Percentiles rank a stretch among this genome's conserved stretches.
Conservation (phyloP, 1,284 basidiomycete genomes). For the Anthracocystis panici-leucophaei region DNA sequence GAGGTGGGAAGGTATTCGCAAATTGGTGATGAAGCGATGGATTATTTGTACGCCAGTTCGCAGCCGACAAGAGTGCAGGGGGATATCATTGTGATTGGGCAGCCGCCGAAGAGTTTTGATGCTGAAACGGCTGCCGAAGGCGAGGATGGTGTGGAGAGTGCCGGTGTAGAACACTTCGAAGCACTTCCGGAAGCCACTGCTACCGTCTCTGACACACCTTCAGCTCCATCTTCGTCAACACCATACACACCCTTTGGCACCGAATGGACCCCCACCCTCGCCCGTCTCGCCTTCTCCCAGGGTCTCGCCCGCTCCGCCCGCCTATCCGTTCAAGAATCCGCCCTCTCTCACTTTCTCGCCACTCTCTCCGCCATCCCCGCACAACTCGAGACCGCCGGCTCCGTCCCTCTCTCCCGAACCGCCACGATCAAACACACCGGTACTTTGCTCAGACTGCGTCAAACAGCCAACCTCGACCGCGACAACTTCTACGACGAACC, state of each 20-base stretch:
- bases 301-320: constrained; percentile 67
- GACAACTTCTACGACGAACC: constrained; percentile 69
- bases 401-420: constrained; percentile 62
- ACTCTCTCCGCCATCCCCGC: constrained; percentile 54
- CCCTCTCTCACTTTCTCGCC: constrained; percentile 56
- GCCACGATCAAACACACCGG: constrained; percentile 66
- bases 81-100: constrained; percentile 66
- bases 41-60: constrained; percentile 56
- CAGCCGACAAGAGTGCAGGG: constrained; percentile 64
- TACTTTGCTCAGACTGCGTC: constrained; percentile 62
- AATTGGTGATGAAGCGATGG: constrained; percentile 68
- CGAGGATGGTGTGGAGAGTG: not conserved
- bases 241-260: constrained; percentile 35
- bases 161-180: constrained; percentile 2
- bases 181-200: not conserved
- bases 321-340: constrained; percentile 62
- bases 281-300: constrained; percentile 65
- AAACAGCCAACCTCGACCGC: constrained; percentile 60
- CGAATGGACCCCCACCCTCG: constrained; percentile 59
- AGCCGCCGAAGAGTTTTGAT: constrained; percentile 48
- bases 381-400: constrained; percentile 55
- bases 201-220: not conserved
- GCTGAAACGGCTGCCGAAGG: constrained; percentile 15
- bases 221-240: not conserved
- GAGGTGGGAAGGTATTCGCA: constrained; percentile 53